Conservation (phyloP, 805 yeast genomes). For the Zygosaccharomyces bailii region DNA sequence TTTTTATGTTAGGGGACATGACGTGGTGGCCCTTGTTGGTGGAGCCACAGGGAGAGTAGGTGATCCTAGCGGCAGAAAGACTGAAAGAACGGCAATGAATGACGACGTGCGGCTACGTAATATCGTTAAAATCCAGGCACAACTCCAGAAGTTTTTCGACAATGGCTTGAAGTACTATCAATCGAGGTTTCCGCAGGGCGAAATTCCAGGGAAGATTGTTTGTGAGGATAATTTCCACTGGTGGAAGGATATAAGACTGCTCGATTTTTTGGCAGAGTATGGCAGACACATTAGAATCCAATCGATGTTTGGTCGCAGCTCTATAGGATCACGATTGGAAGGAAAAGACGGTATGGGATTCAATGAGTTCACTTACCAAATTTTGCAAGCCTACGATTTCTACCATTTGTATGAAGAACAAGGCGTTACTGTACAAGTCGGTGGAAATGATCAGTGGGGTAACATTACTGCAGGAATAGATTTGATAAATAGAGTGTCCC, state of each 20-base stretch:
- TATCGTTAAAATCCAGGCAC: slow-evolving; percentile 55
- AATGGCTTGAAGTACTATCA: slow-evolving; percentile 62
- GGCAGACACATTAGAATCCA: slow-evolving; percentile 79
- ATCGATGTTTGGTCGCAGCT: slow-evolving; percentile 85
- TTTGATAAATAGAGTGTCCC: slow-evolving; percentile 60
- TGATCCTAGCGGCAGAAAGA: slow-evolving; percentile 88
- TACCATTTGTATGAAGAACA: slow-evolving; percentile 65
- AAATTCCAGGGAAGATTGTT: slow-evolving; percentile 42
- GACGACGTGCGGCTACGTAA: slow-evolving; percentile 51
- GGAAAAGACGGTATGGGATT: slow-evolving; percentile 80
- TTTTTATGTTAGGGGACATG: slow-evolving; percentile 80
- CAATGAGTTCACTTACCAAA: slow-evolving; percentile 90
- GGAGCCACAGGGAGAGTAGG: slow-evolving; percentile 97
- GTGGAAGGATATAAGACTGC: slow-evolving; percentile 78
- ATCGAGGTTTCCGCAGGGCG: slow-evolving; percentile 37
- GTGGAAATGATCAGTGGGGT: slow-evolving; percentile 99
- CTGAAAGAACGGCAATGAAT: slow-evolving; percentile 67
- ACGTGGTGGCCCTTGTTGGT: slow-evolving; percentile 79
- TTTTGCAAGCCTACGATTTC: slow-evolving; percentile 91
- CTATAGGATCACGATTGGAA: slow-evolving; percentile 69
- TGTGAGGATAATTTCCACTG: slow-evolving; percentile 69
- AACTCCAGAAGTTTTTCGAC: slow-evolving; percentile 57
- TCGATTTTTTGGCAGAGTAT: slow-evolving; percentile 70
- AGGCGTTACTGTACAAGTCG: slow-evolving; percentile 72
- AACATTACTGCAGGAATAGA: slow-evolving; percentile 96